phyloP scores from a whole-genome alignment of 192 early-diverging fungal genomes.

The Coemansia sp. region DNA sequence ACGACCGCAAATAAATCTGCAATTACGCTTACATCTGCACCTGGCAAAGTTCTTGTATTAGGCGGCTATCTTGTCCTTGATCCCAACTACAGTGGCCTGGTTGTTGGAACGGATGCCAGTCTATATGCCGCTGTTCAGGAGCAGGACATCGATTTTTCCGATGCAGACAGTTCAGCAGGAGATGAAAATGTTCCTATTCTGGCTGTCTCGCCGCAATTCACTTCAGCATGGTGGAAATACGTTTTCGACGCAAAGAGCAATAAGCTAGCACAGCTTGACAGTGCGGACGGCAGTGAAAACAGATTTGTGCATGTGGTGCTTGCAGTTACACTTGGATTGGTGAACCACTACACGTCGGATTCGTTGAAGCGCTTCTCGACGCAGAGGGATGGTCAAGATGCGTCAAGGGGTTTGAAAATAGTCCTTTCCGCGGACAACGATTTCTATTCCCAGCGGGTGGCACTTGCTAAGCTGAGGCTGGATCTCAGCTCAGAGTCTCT shows the following conservation, averaged over 20 bases:
- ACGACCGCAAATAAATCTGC: constrained; percentile 1
- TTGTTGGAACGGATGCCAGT: constrained; percentile 80
- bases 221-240: constrained; percentile 82
- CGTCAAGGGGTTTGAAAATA: constrained; percentile 62
- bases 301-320: constrained; percentile 51
- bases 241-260: constrained; percentile 17
- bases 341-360: constrained; percentile 15
- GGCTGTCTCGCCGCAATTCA: constrained; percentile 84
- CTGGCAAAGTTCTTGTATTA: constrained; percentile 90
- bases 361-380: constrained; percentile 7
- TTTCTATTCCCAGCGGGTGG: constrained; percentile 93
- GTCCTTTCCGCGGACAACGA: constrained; percentile 91
- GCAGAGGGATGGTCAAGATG: not conserved
- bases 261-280: constrained; percentile 26
- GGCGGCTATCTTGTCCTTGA: constrained; percentile 97
- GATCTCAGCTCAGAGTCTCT: constrained; percentile 61
- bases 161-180: not conserved
- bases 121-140: constrained; percentile 74
- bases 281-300: constrained; percentile 34
- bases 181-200: constrained; percentile 31
- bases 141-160: constrained; percentile 9
- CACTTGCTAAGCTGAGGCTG: constrained; percentile 58
- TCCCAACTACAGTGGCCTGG: constrained; percentile 72
- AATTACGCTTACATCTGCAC: constrained; percentile 75
- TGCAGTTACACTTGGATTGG: constrained; percentile 26